Conservation (phyloP, 2,329 filamentous ascomycete genomes). For the Neocucurbitaria cava region DNA sequence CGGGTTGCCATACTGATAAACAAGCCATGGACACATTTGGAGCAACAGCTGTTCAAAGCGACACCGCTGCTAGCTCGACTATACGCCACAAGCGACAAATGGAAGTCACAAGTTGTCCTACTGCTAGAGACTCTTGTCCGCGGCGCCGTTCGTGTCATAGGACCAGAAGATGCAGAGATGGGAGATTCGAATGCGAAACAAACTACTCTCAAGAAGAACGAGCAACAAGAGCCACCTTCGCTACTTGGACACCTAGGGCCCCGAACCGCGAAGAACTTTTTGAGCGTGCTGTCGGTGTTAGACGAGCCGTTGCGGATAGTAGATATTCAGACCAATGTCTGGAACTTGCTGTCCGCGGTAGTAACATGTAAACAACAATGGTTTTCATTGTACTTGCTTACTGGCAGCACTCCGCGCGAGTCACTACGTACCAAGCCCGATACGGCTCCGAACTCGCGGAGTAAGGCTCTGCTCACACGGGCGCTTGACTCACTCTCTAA, state of each 20-base stretch:
- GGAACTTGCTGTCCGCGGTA: constrained; percentile 85
- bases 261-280: constrained; percentile 81
- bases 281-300: constrained; percentile 77
- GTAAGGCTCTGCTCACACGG: constrained; percentile 73
- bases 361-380: constrained; percentile 92
- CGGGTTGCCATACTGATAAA: constrained; percentile 71
- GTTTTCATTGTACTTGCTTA: constrained; percentile 92
- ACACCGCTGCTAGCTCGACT: constrained; percentile 78
- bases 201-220: constrained; percentile 1
- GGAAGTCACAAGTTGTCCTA: constrained; percentile 69
- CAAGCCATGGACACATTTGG: constrained; percentile 69
- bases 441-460: constrained; percentile 44
- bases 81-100: constrained; percentile 72
- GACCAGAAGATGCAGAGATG: constrained; percentile 30
- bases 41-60: constrained; percentile 81
- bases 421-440: constrained; percentile 66
- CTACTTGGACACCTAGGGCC: constrained; percentile 89
- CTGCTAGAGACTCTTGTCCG: constrained; percentile 77
- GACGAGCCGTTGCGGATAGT: constrained; percentile 76
- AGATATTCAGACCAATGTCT: constrained; percentile 72
- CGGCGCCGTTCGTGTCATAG: constrained; percentile 66
- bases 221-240: constrained; percentile 75
- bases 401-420: constrained; percentile 82
- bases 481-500: constrained; percentile 74
- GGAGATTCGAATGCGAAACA: constrained; percentile 11